Conservation (phyloP, 2,329 filamentous ascomycete species). For the Venturia oleaginea region DNA sequence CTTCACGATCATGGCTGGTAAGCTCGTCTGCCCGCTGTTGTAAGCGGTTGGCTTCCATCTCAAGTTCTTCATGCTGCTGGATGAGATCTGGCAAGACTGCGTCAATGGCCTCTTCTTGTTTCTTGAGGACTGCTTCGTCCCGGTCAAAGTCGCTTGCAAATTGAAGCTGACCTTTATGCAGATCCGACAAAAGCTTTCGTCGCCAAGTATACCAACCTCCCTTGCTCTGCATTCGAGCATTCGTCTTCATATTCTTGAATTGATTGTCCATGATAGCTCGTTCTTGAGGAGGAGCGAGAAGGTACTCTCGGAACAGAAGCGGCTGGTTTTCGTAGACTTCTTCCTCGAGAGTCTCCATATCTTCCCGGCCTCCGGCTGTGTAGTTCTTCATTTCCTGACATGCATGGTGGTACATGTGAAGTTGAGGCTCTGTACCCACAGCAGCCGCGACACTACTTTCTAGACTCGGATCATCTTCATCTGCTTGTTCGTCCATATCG, state of each 20-base stretch:
- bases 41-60: conserved; percentile 56
- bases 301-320: conserved; percentile 82
- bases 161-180: conserved; percentile 70
- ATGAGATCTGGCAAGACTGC: conserved; percentile 57
- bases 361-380: conserved; percentile 82
- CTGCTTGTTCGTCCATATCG: conserved; percentile 21
- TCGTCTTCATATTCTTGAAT: conserved; percentile 94
- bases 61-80: conserved; percentile 52
- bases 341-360: conserved; percentile 82
- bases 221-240: conserved; percentile 82
- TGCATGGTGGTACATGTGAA: conserved; percentile 88
- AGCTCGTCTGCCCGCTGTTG: conserved; percentile 65
- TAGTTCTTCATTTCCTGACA: conserved; percentile 95
- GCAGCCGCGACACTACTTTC: conserved; percentile 80
- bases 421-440: conserved; percentile 83
- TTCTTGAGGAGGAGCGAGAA: conserved; percentile 73
- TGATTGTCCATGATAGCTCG: conserved; percentile 88
- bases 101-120: conserved; percentile 61
- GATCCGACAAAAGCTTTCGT: conserved; percentile 72
- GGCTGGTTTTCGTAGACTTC: conserved; percentile 88
- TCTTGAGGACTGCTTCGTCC: conserved; percentile 58
- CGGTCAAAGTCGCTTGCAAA: conserved; percentile 68
- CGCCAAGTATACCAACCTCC: conserved; percentile 98
- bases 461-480: conserved; percentile 46
- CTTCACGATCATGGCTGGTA: conserved; percentile 70